A percentile compares a stretch with the other conserved stretches of the same genome.
These are phyloP conservation scores for Pythium guiyangense DNA, from an alignment of 352 stramenopile genomes.

Conservation along the genomic window DNA sequence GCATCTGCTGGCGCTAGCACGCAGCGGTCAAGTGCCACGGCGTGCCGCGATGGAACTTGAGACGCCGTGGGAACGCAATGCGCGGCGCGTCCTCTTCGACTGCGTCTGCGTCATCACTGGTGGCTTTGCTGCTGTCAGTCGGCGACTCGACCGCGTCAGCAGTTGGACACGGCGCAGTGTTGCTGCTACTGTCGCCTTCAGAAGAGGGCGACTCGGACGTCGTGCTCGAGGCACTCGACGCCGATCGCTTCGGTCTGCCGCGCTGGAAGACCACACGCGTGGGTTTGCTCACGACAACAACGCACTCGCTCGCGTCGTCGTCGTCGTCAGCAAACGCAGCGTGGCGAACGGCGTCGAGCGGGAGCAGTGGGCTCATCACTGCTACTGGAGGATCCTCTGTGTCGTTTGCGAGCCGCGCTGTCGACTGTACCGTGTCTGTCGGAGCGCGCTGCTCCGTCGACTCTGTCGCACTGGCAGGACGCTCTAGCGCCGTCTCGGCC, in stretches of 20 bases:
- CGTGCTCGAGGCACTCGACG: conserved; percentile 11
- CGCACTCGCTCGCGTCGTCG: not conserved
- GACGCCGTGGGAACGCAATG: conserved; percentile 26
- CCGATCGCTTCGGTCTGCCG: conserved; percentile 22
- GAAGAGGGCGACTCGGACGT: not conserved
- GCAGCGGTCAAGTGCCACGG: conserved; percentile 4
- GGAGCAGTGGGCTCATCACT: not conserved
- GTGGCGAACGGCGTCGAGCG: conserved; percentile 1
- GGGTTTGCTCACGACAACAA: conserved; percentile 19
- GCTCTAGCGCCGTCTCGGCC: not conserved
- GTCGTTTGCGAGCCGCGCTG: not conserved
- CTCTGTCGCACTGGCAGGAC: too few relatives aligned
- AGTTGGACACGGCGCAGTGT: not conserved
- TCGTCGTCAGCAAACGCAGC: not conserved
- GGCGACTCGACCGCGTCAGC: not conserved
- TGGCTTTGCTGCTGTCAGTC: not conserved
- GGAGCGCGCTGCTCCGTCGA: too few relatives aligned
- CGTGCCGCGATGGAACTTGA: conserved; percentile 21
- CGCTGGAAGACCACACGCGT: conserved; percentile 29
- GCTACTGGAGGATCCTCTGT: not conserved
- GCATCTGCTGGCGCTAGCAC: not conserved
- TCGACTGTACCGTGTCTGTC: not conserved
- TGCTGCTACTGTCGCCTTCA: not conserved
- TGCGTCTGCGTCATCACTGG: conserved; percentile 10
- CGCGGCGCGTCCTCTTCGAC: conserved; percentile 17